A percentile compares a stretch with the other conserved stretches of the same genome.
Conservation (phyloP, 306 rosid genomes). For the Morella rubra region DNA sequence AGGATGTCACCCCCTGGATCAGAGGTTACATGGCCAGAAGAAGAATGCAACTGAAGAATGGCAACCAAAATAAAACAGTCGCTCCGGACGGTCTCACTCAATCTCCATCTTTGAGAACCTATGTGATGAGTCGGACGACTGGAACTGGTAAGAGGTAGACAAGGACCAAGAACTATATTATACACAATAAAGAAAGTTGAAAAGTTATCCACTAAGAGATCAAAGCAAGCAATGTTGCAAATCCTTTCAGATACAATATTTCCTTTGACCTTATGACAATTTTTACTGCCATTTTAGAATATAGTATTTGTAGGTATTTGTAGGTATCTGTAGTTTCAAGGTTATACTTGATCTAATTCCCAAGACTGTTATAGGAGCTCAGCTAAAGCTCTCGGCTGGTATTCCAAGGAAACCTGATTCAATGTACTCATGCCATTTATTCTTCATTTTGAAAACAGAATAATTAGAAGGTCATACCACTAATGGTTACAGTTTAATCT, state of each 20-base stretch:
- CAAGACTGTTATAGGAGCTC: no score
- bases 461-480: no score
- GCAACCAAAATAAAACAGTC: constrained; percentile 48
- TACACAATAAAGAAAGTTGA: neutral
- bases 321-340: neutral
- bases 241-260: constrained; percentile 17
- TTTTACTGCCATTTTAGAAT: neutral
- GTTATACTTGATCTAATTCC: no score
- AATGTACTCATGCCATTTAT: no score
- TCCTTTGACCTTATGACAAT: neutral
- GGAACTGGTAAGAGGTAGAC: constrained; percentile 27
- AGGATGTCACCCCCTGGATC: constrained; percentile 89
- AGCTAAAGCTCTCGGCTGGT: no score
- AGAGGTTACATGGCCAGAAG: constrained; percentile 91
- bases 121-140: constrained; percentile 30
- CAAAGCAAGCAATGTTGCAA: constrained; percentile 4
- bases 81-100: constrained; percentile 72
- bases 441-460: no score
- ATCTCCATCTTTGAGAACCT: constrained; percentile 85
- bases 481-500: no score
- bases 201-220: constrained; percentile 1
- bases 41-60: constrained; percentile 74
- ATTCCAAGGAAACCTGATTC: no score
- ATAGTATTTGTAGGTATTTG: neutral
- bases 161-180: neutral